phyloP scores from a whole-genome alignment of 2,329 filamentous ascomycete species.

The Clarireedia monteithiana region DNA sequence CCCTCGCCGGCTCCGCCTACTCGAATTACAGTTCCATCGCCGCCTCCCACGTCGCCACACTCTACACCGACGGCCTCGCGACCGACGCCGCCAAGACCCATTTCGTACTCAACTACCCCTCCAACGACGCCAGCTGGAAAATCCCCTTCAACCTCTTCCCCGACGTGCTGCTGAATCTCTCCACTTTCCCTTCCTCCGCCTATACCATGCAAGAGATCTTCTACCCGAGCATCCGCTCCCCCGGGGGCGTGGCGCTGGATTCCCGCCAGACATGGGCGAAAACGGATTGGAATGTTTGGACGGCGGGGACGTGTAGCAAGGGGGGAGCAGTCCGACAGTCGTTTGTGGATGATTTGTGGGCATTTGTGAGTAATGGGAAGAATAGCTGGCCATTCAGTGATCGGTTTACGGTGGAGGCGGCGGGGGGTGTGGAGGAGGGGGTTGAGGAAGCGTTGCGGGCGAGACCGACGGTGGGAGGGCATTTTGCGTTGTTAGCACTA shows the following conservation, averaged over 20 bases:
- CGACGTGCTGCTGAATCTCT: constrained; percentile 32
- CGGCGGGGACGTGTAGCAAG: neutral
- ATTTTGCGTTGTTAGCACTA: constrained; percentile 65
- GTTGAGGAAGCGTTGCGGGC: constrained; percentile 50
- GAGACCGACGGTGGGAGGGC: constrained; percentile 67
- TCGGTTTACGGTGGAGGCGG: neutral
- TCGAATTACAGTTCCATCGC: constrained; percentile 56
- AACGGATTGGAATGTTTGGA: constrained; percentile 38
- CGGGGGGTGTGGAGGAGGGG: neutral
- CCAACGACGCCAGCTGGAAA: constrained; percentile 49
- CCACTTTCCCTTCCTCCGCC: constrained; percentile 30
- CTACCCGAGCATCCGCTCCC: constrained; percentile 30
- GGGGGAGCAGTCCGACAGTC: neutral
- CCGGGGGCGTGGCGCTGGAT: constrained; percentile 34
- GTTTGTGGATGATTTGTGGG: constrained; percentile 1
- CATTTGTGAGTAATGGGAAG: neutral
- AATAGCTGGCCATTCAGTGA: neutral
- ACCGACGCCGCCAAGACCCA: constrained; percentile 36
- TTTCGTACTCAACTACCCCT: constrained; percentile 26
- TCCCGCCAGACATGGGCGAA: constrained; percentile 35
- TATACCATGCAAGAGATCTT: constrained; percentile 32
- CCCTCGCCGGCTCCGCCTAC: constrained; percentile 56
- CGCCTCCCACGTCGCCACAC: constrained; percentile 61
- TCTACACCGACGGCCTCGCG: constrained; percentile 65
- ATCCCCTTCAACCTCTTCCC: constrained; percentile 53